Evolutionary conservation across 202 grass and related monocot species (phyloP), one percentile per base, ranked within the genome.

Genomic region (Miscanthus sacchariflorus): DNA sequence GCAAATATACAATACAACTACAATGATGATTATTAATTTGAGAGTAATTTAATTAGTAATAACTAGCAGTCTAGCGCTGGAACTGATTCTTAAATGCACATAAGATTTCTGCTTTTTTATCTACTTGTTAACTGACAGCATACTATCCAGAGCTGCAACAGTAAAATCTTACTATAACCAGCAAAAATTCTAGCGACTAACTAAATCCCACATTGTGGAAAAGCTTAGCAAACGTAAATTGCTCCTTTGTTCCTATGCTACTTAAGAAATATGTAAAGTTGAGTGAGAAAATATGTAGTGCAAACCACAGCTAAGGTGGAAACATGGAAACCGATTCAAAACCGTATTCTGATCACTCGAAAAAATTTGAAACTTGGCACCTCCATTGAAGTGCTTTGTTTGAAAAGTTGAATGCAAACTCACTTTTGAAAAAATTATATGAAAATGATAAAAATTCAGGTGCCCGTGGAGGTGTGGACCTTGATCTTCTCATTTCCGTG

Each of bases 231-330:
- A 58, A 42, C 9, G 56, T 15, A 83, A 78, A 77, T 12, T 77
- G 35, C 18, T 43, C 46, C 25, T 77, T 11, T 6, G 7, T 59
- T 61, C 24, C 46, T 77, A 70, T 46, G 24, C 18, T 78, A 50
- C 39, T 71, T 71, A 82, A 23, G 35, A 74, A 81, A 80, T 67
- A 45, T 74, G 74, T 0, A 21, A 75, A n/a, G 33, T 70, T 59
- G 28, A 30, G 28, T 1, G 28, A 30, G 28, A 30, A 30, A 30
- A n/a, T n/a, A n/a, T 58, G 17, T 21, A 58, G 18, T n/a, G 19
- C 54, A 59, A 21, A 59, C 7, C 7, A 59, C 54, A n/a, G 54
- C 19, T 59, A 59, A 59, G 54, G 7, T 59, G 54, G 19, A 58
- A 59, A 59, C 54, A 21, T 59, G 19, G 19, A n/a, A 59, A n/a